Conservation (phyloP, 2,329 filamentous ascomycete species). For the Scytalidium lignicola region DNA sequence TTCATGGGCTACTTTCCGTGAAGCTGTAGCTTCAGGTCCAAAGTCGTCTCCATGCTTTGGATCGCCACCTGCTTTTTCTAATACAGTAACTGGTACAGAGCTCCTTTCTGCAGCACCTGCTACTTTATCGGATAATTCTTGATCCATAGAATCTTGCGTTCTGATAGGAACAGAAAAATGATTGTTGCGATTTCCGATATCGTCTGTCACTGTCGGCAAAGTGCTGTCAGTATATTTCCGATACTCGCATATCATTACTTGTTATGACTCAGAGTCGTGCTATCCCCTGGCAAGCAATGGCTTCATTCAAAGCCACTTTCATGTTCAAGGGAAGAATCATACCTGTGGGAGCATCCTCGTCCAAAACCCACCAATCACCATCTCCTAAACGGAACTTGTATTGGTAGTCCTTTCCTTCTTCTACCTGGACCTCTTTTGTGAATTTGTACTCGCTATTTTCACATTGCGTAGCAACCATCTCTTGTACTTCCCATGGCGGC, state of each 20-base stretch:
- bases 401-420: conserved; percentile 56
- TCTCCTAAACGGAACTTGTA: conserved; percentile 70
- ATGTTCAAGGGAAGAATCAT: conserved; percentile 22
- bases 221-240: conserved; percentile 1
- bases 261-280: not conserved
- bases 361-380: conserved; percentile 65
- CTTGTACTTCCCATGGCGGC: conserved; percentile 60
- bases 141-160: not conserved
- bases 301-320: too few species aligned
- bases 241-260: not conserved
- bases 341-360: conserved; percentile 59
- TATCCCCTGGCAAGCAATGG: not conserved
- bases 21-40: conserved; percentile 25
- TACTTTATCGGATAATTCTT: not conserved
- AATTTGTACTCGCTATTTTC: conserved; percentile 54
- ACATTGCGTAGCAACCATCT: conserved; percentile 55
- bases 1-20: conserved; percentile 30
- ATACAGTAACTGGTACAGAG: conserved; percentile 21
- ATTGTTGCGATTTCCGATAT: conserved; percentile 50
- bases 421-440: conserved; percentile 47
- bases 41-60: conserved; percentile 32
- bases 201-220: conserved; percentile 38
- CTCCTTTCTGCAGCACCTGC: not conserved
- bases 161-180: conserved; percentile 32
- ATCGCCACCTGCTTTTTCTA: conserved; percentile 31